A percentile compares a stretch with the other conserved stretches of the same genome.
These are phyloP conservation scores for Sicyos edulis DNA, from an alignment of 306 rosid species.

Conservation along the genomic window DNA sequence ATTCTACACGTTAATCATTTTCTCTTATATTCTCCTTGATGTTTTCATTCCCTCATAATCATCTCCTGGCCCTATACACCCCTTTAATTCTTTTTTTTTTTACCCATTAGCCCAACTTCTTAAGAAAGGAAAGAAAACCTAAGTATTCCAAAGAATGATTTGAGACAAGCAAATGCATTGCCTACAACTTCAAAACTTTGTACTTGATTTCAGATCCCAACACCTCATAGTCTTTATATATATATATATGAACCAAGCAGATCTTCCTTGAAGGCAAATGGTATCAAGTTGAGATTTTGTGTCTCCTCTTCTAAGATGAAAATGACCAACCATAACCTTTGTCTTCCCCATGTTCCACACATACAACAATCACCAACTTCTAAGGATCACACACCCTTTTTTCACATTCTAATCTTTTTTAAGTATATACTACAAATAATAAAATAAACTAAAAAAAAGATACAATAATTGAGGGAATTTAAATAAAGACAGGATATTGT, in stretches of 20 bases:
- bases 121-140: background rate
- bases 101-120: background rate
- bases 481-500: constrained; percentile 7
- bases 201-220: constrained; percentile 13
- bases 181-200: background rate
- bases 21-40: too few species aligned
- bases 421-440: background rate
- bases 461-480: constrained; percentile 4
- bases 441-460: background rate
- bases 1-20: too few species aligned
- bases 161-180: background rate
- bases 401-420: background rate
- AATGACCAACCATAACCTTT: constrained; percentile 16
- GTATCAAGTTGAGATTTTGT: constrained; percentile 19
- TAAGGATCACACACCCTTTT: background rate
- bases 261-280: constrained; percentile 2
- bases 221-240: background rate
- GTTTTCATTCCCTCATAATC: too few species aligned
- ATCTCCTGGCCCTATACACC: too few species aligned
- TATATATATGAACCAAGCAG: background rate
- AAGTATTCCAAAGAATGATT: background rate
- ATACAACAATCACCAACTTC: constrained; percentile 3
- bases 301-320: background rate
- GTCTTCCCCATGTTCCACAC: constrained; percentile 17
- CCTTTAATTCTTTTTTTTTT: background rate